phyloP scores from a whole-genome alignment of 495 filamentous ascomycete genomes.

The Baudoinia panamericana region DNA sequence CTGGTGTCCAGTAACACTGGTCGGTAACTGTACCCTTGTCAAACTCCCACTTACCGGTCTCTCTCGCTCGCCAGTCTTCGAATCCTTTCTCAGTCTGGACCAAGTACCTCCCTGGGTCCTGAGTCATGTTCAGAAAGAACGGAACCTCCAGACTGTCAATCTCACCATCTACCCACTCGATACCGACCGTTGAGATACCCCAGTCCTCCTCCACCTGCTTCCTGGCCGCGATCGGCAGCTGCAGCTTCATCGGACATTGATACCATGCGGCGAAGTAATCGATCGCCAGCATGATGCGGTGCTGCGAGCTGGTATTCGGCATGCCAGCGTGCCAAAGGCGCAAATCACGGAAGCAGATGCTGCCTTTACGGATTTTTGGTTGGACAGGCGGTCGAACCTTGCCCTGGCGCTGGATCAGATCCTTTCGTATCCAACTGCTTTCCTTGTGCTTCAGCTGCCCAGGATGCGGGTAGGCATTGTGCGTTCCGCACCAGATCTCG shows the following conservation, averaged over 20 bases:
- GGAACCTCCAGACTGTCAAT: conserved; percentile 11
- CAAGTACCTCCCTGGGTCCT: conserved; percentile 11
- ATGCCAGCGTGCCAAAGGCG: conserved; percentile 49
- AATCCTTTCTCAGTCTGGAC: conserved; percentile 7
- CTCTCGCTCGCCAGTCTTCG: conserved; percentile 6
- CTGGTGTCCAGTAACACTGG: conserved; percentile 8
- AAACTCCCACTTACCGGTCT: conserved; percentile 4
- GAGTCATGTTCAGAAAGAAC: conserved; percentile 15
- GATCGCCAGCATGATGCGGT: conserved; percentile 45
- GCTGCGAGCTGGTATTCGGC: conserved; percentile 37
- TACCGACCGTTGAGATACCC: conserved; percentile 8
- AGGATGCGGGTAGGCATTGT: conserved; percentile 26
- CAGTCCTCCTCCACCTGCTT: conserved; percentile 9
- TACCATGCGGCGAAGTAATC: conserved; percentile 25
- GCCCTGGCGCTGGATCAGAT: conserved; percentile 31
- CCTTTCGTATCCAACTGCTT: conserved; percentile 36
- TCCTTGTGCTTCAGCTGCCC: conserved; percentile 38
- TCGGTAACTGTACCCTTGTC: conserved; percentile 4
- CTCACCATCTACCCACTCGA: conserved; percentile 14
- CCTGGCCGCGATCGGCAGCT: not conserved
- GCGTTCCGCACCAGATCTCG: conserved; percentile 50
- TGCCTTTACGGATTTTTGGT: conserved; percentile 38
- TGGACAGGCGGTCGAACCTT: conserved; percentile 34
- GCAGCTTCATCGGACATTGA: conserved; percentile 9
- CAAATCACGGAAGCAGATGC: conserved; percentile 41